phyloP scores from a whole-genome alignment of 345 rosid genomes.

The Bruguiera parviflora region DNA sequence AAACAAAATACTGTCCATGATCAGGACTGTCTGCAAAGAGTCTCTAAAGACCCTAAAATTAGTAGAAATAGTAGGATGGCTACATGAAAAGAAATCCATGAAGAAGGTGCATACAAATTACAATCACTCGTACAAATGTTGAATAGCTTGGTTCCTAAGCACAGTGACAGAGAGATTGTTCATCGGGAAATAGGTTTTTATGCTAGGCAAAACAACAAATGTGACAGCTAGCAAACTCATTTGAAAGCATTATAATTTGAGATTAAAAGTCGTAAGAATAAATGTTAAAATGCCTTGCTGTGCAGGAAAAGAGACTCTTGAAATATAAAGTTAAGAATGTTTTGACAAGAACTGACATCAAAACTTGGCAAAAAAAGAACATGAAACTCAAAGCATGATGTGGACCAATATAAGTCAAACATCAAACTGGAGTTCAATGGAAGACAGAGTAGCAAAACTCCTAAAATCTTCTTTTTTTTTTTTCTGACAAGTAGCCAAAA shows the following conservation, averaged over 20 bases:
- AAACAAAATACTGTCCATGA: slow-evolving; percentile 3
- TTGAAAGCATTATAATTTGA: neutral
- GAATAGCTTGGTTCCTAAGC: neutral
- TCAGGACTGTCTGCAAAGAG: neutral
- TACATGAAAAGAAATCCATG: neutral
- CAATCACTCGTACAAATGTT: neutral
- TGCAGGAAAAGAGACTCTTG: neutral
- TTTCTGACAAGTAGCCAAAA: no score
- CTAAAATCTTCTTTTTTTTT: no score
- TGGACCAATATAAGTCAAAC: neutral
- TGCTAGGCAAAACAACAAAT: neutral
- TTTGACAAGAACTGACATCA: neutral
- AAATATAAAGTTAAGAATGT: neutral
- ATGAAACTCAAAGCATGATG: neutral
- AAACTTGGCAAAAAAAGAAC: neutral
- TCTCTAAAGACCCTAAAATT: no score
- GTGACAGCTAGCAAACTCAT: neutral
- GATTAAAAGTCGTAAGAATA: neutral
- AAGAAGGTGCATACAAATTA: no score
- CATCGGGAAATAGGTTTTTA: neutral
- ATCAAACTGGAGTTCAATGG: no score
- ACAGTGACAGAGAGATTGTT: neutral
- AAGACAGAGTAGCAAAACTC: no score
- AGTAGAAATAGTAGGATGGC: neutral
- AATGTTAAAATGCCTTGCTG: neutral